phyloP scores from a whole-genome alignment of 352 stramenopile genomes.

The Phytophthora capsici region DNA sequence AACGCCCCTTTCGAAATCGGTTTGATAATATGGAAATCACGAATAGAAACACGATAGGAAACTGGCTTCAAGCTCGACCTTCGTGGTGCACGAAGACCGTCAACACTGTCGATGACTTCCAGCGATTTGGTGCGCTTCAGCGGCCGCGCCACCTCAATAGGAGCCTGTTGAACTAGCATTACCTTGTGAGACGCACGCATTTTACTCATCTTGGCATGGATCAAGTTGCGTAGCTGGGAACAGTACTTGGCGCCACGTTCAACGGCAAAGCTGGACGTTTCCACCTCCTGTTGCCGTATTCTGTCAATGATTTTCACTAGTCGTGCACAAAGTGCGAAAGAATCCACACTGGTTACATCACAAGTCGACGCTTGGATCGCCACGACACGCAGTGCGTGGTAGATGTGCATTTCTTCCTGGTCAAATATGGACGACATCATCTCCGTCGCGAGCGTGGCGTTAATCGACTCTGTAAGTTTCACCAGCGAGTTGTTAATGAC shows the following conservation, averaged over 20 bases:
- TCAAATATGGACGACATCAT: slow-evolving; percentile 52
- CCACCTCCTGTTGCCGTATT: slow-evolving; percentile 64
- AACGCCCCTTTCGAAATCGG: slow-evolving; percentile 91
- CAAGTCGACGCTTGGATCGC: slow-evolving; percentile 77
- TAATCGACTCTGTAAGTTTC: slow-evolving; percentile 65
- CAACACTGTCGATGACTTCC: slow-evolving; percentile 61
- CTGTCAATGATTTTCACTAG: slow-evolving; percentile 83
- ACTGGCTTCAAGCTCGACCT: slow-evolving; percentile 33
- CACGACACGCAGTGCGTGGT: slow-evolving; percentile 69
- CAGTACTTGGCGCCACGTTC: slow-evolving; percentile 70
- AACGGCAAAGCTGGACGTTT: slow-evolving; percentile 49
- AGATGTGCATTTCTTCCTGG: slow-evolving; percentile 71
- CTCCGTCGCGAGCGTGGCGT: slow-evolving; percentile 54
- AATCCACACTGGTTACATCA: slow-evolving; percentile 76
- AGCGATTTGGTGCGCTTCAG: slow-evolving; percentile 86
- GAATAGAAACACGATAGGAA: slow-evolving; percentile 71
- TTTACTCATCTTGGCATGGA: slow-evolving; percentile 90
- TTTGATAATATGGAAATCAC: slow-evolving; percentile 91
- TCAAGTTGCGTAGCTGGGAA: slow-evolving; percentile 64
- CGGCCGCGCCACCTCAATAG: slow-evolving; percentile 42
- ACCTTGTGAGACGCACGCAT: slow-evolving; percentile 86
- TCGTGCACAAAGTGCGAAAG: slow-evolving; percentile 76
- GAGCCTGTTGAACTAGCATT: slow-evolving; percentile 61
- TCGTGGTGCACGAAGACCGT: slow-evolving; percentile 12
- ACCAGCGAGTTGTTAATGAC: slow-evolving; percentile 74